Conservation (phyloP, 441 rosid genomes). For the Theobroma grandiflorum region DNA sequence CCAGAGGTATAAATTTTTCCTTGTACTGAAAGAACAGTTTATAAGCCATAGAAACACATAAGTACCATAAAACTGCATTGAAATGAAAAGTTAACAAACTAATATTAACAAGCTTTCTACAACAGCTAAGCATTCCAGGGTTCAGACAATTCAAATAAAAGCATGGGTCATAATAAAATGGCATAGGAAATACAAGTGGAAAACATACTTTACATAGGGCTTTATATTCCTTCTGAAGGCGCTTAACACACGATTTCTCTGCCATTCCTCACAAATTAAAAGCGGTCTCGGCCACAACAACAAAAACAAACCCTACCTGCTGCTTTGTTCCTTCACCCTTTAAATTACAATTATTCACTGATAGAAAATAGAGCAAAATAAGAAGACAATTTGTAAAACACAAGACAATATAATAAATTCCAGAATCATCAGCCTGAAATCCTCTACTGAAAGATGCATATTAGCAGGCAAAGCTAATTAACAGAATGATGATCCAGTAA, state of each 20-base stretch:
- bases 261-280: constrained; percentile 61
- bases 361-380: constrained; percentile 6
- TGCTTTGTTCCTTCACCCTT: constrained; percentile 23
- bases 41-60: neutral
- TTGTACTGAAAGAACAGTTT: neutral
- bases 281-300: constrained; percentile 15
- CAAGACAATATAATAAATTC: neutral
- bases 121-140: constrained; percentile 14
- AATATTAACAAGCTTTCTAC: constrained; percentile 14
- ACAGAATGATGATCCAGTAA: neutral
- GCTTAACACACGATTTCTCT: constrained; percentile 85
- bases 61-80: neutral
- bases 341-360: constrained; percentile 19
- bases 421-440: neutral
- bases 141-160: neutral
- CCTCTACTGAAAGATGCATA: neutral
- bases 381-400: neutral
- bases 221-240: constrained; percentile 96
- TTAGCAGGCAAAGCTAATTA: neutral
- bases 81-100: constrained; percentile 3
- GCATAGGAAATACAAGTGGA: constrained; percentile 12
- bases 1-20: neutral
- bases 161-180: neutral
- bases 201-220: constrained; percentile 84
- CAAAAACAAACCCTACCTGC: neutral